These are phyloP conservation scores for Globisporangium megalacanthum DNA, from an alignment of 352 stramenopile genomes.

Conservation along the genomic window DNA sequence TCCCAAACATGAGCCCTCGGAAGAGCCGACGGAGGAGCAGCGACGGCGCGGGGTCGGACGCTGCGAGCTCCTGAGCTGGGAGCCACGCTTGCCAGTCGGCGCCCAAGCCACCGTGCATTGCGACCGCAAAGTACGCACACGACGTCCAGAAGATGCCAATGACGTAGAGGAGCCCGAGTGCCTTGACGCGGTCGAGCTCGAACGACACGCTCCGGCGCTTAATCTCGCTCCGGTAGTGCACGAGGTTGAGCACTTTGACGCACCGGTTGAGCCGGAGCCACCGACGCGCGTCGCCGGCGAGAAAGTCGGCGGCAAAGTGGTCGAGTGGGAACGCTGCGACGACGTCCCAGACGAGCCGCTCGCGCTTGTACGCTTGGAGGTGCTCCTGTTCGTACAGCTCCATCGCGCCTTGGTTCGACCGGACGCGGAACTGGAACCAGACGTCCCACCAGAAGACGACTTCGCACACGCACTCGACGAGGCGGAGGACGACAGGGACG, in stretches of 20 bases:
- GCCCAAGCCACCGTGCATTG: slow-evolving; percentile 49
- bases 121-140: slow-evolving; percentile 56
- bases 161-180: slow-evolving; percentile 48
- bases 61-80: slow-evolving; percentile 23
- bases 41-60: slow-evolving; percentile 16
- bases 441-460: slow-evolving; percentile 48
- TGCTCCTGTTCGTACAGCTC: slow-evolving; percentile 62
- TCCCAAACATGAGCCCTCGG: slow-evolving; percentile 42
- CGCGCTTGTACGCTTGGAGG: slow-evolving; percentile 43
- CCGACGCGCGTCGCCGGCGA: slow-evolving; percentile 8
- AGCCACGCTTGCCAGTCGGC: slow-evolving; percentile 51
- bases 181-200: slow-evolving; percentile 48
- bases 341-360: slow-evolving; percentile 35
- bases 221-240: slow-evolving; percentile 60
- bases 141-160: slow-evolving; percentile 62
- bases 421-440: slow-evolving; percentile 59
- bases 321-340: slow-evolving; percentile 44
- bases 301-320: slow-evolving; percentile 27
- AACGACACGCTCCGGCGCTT: slow-evolving; percentile 53
- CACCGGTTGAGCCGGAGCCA: slow-evolving; percentile 54
- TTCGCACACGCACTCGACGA: slow-evolving; percentile 35
- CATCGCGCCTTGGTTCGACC: slow-evolving; percentile 40
- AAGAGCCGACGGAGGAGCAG: slow-evolving; percentile 38
- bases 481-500: slow-evolving; percentile 26
- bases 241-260: slow-evolving; percentile 44